A percentile compares a stretch with the other conserved stretches of the same genome.
Conservation (phyloP, 371 early-diverging fungal species). For the Basidiobolus meristosporus region DNA sequence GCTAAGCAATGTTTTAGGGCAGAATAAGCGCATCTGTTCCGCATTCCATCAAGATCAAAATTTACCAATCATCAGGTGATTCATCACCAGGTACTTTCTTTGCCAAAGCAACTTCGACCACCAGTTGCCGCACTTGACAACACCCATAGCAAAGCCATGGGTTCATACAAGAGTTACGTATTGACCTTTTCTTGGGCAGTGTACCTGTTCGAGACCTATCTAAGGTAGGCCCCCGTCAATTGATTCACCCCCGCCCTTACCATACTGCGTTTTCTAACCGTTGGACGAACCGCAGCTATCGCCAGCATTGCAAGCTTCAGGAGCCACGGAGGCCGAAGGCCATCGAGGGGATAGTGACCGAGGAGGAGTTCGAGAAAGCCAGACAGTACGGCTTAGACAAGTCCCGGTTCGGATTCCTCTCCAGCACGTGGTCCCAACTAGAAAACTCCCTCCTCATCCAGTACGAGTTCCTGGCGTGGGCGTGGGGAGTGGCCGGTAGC, state of each 20-base stretch:
- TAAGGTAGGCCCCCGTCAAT: constrained; percentile 22
- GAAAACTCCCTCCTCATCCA: constrained; percentile 39
- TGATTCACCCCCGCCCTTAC: neutral
- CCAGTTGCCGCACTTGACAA: too few species aligned
- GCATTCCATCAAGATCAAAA: too few species aligned
- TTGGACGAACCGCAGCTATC: constrained; percentile 13
- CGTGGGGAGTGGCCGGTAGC: constrained; percentile 50
- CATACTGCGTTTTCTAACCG: neutral
- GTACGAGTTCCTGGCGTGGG: constrained; percentile 46
- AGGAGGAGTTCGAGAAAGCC: constrained; percentile 62
- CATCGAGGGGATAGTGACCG: constrained; percentile 31
- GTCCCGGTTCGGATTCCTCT: constrained; percentile 55
- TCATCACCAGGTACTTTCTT: too few species aligned
- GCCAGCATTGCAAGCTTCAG: constrained; percentile 55
- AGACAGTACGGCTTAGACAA: constrained; percentile 78
- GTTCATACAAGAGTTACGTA: constrained; percentile 51
- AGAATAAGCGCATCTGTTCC: too few species aligned
- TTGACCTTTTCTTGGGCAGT: constrained; percentile 39
- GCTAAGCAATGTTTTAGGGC: too few species aligned
- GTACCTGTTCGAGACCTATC: constrained; percentile 43
- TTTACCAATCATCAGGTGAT: too few species aligned
- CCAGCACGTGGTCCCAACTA: constrained; percentile 27
- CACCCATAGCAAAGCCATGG: neutral
- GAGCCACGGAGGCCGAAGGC: constrained; percentile 39
- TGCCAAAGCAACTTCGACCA: too few species aligned